A percentile compares a stretch with the other conserved stretches of the same genome.
Conservation (phyloP, 2,329 filamentous ascomycete genomes). For the Grosmannia huntii region DNA sequence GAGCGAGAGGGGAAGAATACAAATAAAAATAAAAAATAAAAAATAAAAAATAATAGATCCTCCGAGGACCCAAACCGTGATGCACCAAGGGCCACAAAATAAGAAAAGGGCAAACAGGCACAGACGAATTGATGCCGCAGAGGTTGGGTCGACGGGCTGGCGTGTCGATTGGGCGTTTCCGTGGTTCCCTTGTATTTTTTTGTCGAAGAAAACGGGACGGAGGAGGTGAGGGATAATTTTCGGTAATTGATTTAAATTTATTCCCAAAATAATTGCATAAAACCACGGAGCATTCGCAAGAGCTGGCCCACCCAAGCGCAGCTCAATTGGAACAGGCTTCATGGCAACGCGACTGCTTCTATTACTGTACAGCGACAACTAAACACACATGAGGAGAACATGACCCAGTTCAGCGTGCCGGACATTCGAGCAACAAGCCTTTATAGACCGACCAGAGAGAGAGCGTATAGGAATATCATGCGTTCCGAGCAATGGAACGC, state of each 20-base stretch:
- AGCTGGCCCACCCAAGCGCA: background rate
- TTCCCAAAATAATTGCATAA: slow-evolving; percentile 7
- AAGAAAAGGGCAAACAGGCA: background rate
- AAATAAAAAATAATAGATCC: background rate
- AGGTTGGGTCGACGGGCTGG: background rate
- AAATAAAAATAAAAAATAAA: too few species aligned
- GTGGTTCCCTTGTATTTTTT: background rate
- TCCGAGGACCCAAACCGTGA: background rate
- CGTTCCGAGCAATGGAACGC: too few species aligned
- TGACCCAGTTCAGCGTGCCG: background rate
- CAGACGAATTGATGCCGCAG: background rate
- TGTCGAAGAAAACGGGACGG: slow-evolving; percentile 11
- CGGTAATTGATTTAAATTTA: slow-evolving; percentile 13
- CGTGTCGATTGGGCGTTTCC: background rate
- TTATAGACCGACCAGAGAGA: too few species aligned
- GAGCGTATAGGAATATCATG: too few species aligned
- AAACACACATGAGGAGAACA: slow-evolving; percentile 2
- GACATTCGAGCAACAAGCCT: too few species aligned
- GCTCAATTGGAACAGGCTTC: too few species aligned
- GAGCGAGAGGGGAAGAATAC: slow-evolving; percentile 30
- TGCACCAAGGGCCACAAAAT: background rate
- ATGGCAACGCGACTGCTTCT: background rate
- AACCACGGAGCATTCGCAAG: background rate
- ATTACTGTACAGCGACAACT: background rate
- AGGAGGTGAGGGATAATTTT: slow-evolving; percentile 17